These are phyloP conservation scores for Alternaria arbusti DNA, from an alignment of 2,329 filamentous ascomycete genomes.

Conservation along the genomic window DNA sequence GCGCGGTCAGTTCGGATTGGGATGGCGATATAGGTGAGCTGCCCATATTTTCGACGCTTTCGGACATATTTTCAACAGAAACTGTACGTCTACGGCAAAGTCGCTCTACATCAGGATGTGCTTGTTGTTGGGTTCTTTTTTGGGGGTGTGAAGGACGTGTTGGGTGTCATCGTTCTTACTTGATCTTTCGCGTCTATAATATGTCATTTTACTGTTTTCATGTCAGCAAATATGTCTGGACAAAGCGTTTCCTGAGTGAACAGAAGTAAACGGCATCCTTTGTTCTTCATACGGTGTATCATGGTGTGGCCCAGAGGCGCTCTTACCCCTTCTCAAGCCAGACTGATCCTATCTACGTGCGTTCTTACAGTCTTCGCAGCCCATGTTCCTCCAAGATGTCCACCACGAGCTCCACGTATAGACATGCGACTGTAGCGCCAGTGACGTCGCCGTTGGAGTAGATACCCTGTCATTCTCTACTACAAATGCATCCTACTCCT, in stretches of 20 bases:
- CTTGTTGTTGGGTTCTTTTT: not conserved
- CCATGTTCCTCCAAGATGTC: not conserved
- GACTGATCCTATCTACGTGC: not conserved
- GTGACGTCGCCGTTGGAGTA: not conserved
- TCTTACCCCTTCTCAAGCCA: not conserved
- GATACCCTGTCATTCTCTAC: not conserved
- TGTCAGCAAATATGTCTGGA: not conserved
- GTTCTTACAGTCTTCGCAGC: not conserved
- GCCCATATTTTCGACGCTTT: not conserved
- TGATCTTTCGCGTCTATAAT: not conserved
- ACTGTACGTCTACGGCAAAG: not conserved
- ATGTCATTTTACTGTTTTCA: not conserved
- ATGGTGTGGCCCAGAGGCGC: not conserved
- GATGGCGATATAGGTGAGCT: not conserved
- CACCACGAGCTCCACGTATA: not conserved
- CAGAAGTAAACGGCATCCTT: not conserved
- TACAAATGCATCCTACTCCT: not conserved
- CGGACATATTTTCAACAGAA: not conserved
- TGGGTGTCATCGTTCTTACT: not conserved
- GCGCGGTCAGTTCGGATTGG: constrained; percentile 2
- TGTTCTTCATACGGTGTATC: not conserved
- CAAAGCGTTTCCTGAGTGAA: not conserved
- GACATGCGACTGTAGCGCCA: not conserved
- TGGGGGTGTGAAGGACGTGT: not conserved
- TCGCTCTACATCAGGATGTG: not conserved